Conservation (phyloP, 2,329 filamentous ascomycete genomes). For the Sclerotinia glacialis region DNA sequence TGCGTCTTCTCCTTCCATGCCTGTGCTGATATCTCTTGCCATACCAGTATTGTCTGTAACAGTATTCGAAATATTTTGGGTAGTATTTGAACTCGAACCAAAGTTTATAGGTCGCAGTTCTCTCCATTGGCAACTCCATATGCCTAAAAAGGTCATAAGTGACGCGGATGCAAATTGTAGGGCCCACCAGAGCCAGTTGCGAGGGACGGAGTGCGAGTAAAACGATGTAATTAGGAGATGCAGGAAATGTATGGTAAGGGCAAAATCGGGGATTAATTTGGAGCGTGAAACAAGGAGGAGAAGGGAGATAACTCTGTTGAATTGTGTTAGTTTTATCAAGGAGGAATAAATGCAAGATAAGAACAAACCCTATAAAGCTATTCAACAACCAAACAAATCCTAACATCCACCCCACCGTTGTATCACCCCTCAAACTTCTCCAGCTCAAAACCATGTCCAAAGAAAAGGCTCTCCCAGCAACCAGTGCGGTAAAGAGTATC, state of each 20-base stretch:
- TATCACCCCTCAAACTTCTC: conserved; percentile 62
- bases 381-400: conserved; percentile 67
- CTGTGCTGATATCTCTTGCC: conserved; percentile 27
- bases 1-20: conserved; percentile 28
- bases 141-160: conserved; percentile 68
- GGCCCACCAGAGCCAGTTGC: conserved; percentile 83
- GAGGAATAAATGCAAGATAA: conserved; percentile 13
- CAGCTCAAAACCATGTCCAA: conserved; percentile 61
- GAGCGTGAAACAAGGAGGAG: conserved; percentile 81
- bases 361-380: conserved; percentile 58
- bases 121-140: conserved; percentile 89
- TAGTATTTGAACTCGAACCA: conserved; percentile 52
- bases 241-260: conserved; percentile 80
- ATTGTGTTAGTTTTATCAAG: not conserved
- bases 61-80: conserved; percentile 20
- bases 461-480: conserved; percentile 59
- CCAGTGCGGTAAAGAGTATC: conserved; percentile 65
- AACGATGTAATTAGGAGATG: conserved; percentile 75
- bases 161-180: conserved; percentile 59
- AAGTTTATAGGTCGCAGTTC: conserved; percentile 89
- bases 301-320: conserved; percentile 73
- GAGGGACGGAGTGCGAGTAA: conserved; percentile 74
- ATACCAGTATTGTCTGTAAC: conserved; percentile 27
- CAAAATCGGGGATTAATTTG: conserved; percentile 94
- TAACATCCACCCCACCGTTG: conserved; percentile 67